Base-by-base conservation (phyloP, 768 basidiomycete species). In the Tephrocybe sp. region DNA sequence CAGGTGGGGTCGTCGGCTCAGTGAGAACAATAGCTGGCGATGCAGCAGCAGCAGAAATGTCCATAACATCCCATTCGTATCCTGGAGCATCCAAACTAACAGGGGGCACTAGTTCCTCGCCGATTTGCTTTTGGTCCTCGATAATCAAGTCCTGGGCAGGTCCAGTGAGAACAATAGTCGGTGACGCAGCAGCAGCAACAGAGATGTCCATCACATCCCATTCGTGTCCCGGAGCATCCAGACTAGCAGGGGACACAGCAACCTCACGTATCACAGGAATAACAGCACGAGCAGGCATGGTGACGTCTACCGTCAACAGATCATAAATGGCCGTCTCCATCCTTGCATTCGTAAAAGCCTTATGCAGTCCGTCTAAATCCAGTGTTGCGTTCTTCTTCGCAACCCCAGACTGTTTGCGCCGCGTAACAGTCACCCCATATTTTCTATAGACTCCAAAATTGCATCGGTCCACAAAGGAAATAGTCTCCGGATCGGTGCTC, bases 271-370 rank as follows among this genome's bases (percentile, higher is more conserved):
- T n/a, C 3, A 25, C 33, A 32, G 48, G 32, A 24, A 23, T 30
- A 33, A 20, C 10, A 25, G 18, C 41, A 25, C 45, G 46, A 17
- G 30, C 43, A 17, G 46, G 49, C 15, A 21, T 5, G 6, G 15
- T 46, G 10, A 56, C 40, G 30, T 59, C 53, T 4, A 45, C 43
- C 9, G 57, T 52, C 39, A 52, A 56, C 54, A 54, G 17, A 48
- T 58, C 56, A 28, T 63, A 61, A 0, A 61, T 58, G 20, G 55
- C 59, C n/a, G 58, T 58, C 37, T 54, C 50, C 50, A 51, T 56
- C 4, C 28, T 21, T 1, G 30, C 20, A 48, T 41, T 54, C 21
- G 41, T 53, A 37, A 43, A 37, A 28, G 48, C 32, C 43, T 48
- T 30, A 25, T 37, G 43, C 30, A 12, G 39, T 34, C 15, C 49